Conservation (phyloP, 306 rosid species). For the Sechiopsis laciniata region DNA sequence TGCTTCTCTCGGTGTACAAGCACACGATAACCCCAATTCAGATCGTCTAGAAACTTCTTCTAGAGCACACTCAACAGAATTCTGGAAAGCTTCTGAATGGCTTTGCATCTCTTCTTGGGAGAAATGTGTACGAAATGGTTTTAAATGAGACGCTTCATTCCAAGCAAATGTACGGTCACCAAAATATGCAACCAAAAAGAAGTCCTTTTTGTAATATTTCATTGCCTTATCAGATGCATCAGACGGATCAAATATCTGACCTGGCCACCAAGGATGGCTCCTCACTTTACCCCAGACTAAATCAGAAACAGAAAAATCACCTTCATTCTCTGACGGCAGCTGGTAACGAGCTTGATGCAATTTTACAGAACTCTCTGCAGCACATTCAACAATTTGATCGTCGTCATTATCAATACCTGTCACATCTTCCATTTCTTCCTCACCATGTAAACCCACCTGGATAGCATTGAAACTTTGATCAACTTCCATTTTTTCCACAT, state of each 20-base stretch:
- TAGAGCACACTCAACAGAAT: constrained; percentile 70
- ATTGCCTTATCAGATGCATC: constrained; percentile 80
- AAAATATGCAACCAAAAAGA: constrained; percentile 84
- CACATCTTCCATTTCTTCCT: constrained; percentile 42
- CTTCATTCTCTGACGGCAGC: constrained; percentile 58
- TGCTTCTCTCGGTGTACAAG: constrained; percentile 56
- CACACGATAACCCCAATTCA: constrained; percentile 70
- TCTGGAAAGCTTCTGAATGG: constrained; percentile 72
- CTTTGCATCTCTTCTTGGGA: constrained; percentile 56
- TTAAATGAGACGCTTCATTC: constrained; percentile 79
- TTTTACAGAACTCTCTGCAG: constrained; percentile 26
- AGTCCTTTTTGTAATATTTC: constrained; percentile 78
- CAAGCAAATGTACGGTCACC: constrained; percentile 96
- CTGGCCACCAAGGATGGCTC: constrained; percentile 99
- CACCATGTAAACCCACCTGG: constrained; percentile 40
- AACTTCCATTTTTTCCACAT: constrained; percentile 25
- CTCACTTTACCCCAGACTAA: constrained; percentile 97
- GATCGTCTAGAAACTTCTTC: constrained; percentile 79
- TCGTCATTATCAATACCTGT: constrained; percentile 29
- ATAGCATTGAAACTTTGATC: constrained; percentile 33
- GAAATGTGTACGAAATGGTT: constrained; percentile 63
- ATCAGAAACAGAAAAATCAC: constrained; percentile 60
- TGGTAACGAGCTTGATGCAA: constrained; percentile 39
- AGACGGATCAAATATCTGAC: constrained; percentile 82
- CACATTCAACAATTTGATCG: constrained; percentile 29